Base-by-base conservation (phyloP, 1,284 basidiomycete genomes). In the Serendipita sp. region DNA sequence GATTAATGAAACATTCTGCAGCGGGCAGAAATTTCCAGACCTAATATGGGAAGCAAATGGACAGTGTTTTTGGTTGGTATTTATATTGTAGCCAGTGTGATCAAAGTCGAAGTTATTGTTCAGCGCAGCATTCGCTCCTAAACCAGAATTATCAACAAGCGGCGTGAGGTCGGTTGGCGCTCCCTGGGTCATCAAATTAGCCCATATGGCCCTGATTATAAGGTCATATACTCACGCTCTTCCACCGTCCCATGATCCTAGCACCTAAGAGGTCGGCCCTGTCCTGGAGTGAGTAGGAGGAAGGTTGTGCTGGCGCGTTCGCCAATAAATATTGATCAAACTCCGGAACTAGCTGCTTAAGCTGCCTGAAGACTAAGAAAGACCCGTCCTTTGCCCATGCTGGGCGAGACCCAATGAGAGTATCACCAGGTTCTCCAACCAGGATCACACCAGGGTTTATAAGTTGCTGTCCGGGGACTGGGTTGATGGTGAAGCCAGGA, bases 1-100 rank as follows among this genome's bases (percentile, higher is more conserved):
- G 1, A 5, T 12, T 30, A 29, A 55, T 13, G 17, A n/a, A 5
- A 17, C 32, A 29, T 5, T 35, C 3, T 13, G 29, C 17, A 32
- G 61, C 5, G 22, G 6, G 5, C 35, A 38, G 35, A 38, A 38
- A 30, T 32, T n/a, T 17, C 38, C 41, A 6, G 10, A 45, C 61
- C 81, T 76, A 61, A 78, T 72, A 67, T 83, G 82, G 3, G 80
- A 79, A 63, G 77, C 75, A 71, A 81, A 82, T 0, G 82, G 81
- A 69, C 81, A 82, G 17, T 73, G 72, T 45, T 74, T 74, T 65
- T 77, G 74, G 68, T 73, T 74, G 47, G 60, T 35, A 41, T 22
- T 61, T 43, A 45, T 47, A 43, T 47, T 53, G 44, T n/a, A 42
- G 45, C 60, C 60, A 8, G 43, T 71, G 5, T 71, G 71, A 13